phyloP scores from a whole-genome alignment of 257 asterid genomes.

The Gynochthodes officinalis region DNA sequence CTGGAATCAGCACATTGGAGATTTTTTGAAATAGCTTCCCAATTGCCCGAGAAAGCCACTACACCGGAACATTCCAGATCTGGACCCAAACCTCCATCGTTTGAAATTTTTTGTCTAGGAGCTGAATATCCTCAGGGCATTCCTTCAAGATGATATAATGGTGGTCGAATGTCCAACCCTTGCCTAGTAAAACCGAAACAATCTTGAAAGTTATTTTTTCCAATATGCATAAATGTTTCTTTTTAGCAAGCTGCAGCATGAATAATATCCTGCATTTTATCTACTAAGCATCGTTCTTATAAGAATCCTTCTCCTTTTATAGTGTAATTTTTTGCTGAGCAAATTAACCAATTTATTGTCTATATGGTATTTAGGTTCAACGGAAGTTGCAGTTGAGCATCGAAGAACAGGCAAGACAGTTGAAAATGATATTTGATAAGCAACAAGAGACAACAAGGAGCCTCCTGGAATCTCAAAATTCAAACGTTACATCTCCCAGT shows the following conservation, averaged over 20 bases:
- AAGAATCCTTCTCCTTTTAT: background rate
- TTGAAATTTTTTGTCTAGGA: no score
- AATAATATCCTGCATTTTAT: no score
- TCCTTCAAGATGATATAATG: no score
- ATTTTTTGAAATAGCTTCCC: no score
- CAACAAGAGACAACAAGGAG: constrained; percentile 45
- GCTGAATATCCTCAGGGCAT: no score
- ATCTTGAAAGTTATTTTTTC: background rate
- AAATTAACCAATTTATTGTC: background rate
- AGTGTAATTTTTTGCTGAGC: background rate
- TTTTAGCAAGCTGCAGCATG: background rate
- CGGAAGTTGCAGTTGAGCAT: constrained; percentile 60
- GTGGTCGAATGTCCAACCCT: no score
- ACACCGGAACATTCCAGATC: no score
- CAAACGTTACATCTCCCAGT: constrained; percentile 27
- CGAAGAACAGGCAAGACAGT: constrained; percentile 64
- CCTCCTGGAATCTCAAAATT: constrained; percentile 29
- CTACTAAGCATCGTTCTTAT: background rate
- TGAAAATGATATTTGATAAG: constrained; percentile 59
- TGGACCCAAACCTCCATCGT: no score
- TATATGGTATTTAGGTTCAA: constrained; percentile 40
- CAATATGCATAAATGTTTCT: background rate
- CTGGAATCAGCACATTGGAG: no score
- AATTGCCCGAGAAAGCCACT: no score
- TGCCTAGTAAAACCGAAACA: no score